phyloP scores from a whole-genome alignment of 2,329 filamentous ascomycete genomes.

The Ophiostoma angusticollis region DNA sequence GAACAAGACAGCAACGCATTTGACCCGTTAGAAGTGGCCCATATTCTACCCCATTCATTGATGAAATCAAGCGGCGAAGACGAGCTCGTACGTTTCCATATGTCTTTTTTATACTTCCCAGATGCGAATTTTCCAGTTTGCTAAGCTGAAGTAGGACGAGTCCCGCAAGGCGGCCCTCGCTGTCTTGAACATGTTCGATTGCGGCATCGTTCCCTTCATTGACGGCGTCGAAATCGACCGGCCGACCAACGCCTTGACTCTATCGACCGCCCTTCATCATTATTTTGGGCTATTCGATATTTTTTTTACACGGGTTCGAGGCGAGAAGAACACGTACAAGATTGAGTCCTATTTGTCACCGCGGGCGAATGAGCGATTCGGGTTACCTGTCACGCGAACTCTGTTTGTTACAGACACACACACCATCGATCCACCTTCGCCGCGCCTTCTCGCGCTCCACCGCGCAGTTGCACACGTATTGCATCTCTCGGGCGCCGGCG shows the following conservation, averaged over 20 bases:
- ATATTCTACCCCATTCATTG: conserved; percentile 9
- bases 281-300: conserved; percentile 18
- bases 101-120: conserved; percentile 5
- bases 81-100: background rate
- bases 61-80: background rate
- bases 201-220: conserved; percentile 22
- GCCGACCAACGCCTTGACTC: conserved; percentile 26
- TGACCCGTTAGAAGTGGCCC: conserved; percentile 14
- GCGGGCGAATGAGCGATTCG: background rate
- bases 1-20: background rate
- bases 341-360: background rate
- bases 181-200: conserved; percentile 31
- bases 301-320: background rate
- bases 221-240: conserved; percentile 27
- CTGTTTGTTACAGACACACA: background rate
- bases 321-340: background rate
- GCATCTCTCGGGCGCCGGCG: background rate
- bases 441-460: conserved; percentile 2
- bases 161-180: conserved; percentile 22
- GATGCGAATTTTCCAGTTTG: too few relatives aligned
- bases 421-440: conserved; percentile 1
- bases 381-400: background rate
- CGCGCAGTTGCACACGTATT: conserved; percentile 5
- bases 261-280: conserved; percentile 18
- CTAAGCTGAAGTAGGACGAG: conserved; percentile 3